Conservation (phyloP, 1,284 basidiomycete genomes). For the Naganishia liquefaciens region DNA sequence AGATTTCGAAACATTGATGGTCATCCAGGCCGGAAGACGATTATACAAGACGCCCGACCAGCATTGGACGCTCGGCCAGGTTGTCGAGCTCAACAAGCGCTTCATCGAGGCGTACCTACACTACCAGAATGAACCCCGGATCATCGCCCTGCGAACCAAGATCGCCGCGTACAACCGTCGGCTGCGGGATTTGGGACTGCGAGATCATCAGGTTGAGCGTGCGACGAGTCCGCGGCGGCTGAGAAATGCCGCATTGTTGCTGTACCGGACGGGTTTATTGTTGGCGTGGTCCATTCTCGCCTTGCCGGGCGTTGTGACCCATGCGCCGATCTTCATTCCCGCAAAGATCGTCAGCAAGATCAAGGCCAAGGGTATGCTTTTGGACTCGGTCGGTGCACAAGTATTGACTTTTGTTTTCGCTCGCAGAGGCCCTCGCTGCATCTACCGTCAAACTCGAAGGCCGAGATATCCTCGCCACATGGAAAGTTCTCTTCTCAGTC, state of each 20-base stretch:
- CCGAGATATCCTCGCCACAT: slow-evolving; percentile 92
- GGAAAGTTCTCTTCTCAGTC: slow-evolving; percentile 96
- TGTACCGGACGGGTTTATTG: slow-evolving; percentile 80
- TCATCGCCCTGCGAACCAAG: slow-evolving; percentile 76
- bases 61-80: slow-evolving; percentile 90
- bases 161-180: slow-evolving; percentile 94
- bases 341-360: slow-evolving; percentile 84
- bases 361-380: slow-evolving; percentile 81
- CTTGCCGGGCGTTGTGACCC: slow-evolving; percentile 90
- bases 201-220: slow-evolving; percentile 90
- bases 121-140: slow-evolving; percentile 90
- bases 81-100: slow-evolving; percentile 93
- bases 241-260: slow-evolving; percentile 82
- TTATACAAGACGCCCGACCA: slow-evolving; percentile 95
- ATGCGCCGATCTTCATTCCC: slow-evolving; percentile 90
- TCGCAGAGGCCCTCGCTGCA: slow-evolving; percentile 89
- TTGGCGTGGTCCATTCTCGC: slow-evolving; percentile 82
- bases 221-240: slow-evolving; percentile 75
- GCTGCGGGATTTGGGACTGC: slow-evolving; percentile 87
- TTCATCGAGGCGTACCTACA: slow-evolving; percentile 91
- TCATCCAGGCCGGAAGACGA: slow-evolving; percentile 91
- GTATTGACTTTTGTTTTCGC: slow-evolving; percentile 6
- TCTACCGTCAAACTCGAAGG: slow-evolving; percentile 95
- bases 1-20: slow-evolving; percentile 98
- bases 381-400: not conserved